phyloP scores from a whole-genome alignment of 2,329 filamentous ascomycete species.

The Talaromyces sp. region DNA sequence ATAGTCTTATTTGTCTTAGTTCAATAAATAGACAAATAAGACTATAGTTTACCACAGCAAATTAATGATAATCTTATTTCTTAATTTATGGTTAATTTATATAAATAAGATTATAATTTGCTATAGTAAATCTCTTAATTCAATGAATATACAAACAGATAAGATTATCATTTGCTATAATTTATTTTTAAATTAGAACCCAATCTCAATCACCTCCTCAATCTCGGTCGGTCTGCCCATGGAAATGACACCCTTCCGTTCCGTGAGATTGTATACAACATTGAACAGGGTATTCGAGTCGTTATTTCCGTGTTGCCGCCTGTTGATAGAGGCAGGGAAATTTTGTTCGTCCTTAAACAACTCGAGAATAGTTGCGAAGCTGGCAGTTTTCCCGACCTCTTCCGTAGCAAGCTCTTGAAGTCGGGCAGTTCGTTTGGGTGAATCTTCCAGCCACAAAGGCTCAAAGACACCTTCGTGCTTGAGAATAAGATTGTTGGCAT shows the following conservation, averaged over 20 bases:
- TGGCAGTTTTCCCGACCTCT: not conserved
- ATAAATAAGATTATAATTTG: too few species aligned
- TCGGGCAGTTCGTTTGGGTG: not conserved
- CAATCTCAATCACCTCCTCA: too few species aligned
- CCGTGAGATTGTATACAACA: not conserved
- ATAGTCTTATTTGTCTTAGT: too few species aligned
- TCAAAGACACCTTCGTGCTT: not conserved
- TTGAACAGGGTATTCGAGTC: not conserved
- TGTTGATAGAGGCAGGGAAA: slow-evolving; percentile 4
- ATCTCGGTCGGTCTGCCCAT: slow-evolving; percentile 6
- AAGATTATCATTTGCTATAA: too few species aligned
- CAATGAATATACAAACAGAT: too few species aligned
- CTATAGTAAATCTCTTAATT: too few species aligned
- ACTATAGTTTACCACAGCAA: too few species aligned
- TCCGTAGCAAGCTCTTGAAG: not conserved
- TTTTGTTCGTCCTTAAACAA: slow-evolving; percentile 5
- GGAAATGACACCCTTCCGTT: not conserved
- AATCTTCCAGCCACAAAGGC: not conserved
- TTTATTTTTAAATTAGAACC: too few species aligned
- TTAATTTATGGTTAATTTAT: too few species aligned
- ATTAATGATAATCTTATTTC: too few species aligned
- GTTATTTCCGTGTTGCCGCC: not conserved
- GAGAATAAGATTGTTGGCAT: slow-evolving; percentile 7
- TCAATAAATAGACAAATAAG: too few species aligned
- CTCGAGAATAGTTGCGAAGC: not conserved